These are phyloP conservation scores for Lecanoromycetidae sp. DNA, from an alignment of 2,329 filamentous ascomycete genomes.

Conservation along the genomic window DNA sequence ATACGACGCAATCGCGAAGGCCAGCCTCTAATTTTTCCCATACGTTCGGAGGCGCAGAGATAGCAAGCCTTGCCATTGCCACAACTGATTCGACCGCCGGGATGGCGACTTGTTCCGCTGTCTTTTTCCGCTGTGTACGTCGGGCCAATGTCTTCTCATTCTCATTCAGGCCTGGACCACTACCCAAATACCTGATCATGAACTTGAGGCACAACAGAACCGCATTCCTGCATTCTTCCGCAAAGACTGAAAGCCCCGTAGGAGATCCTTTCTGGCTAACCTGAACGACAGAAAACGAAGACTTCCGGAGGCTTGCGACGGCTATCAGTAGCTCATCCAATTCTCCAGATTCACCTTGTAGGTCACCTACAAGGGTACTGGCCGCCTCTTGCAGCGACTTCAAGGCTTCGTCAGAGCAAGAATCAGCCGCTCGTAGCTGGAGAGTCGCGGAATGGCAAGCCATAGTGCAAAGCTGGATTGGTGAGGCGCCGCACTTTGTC, in stretches of 20 bases:
- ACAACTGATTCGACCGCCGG: conserved; percentile 31
- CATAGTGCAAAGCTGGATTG: conserved; percentile 26
- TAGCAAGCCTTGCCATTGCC: conserved; percentile 29
- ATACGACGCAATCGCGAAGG: conserved; percentile 16
- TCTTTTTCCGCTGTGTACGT: conserved; percentile 24
- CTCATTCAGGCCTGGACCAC: conserved; percentile 22
- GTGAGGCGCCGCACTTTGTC: conserved; percentile 8
- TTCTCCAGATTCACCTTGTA: conserved; percentile 30
- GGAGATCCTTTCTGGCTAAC: neutral
- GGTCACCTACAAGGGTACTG: conserved; percentile 25
- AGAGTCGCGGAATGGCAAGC: conserved; percentile 30
- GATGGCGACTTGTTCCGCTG: conserved; percentile 28
- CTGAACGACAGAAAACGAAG: conserved; percentile 25
- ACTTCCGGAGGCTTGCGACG: conserved; percentile 32
- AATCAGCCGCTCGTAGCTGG: conserved; percentile 25
- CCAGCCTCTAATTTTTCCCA: conserved; percentile 24
- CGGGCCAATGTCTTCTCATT: conserved; percentile 24
- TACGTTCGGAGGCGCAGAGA: conserved; percentile 17
- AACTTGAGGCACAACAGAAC: conserved; percentile 27
- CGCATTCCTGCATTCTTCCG: neutral
- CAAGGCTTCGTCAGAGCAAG: conserved; percentile 17
- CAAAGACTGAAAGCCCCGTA: neutral
- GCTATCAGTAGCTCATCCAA: conserved; percentile 35
- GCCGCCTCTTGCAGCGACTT: conserved; percentile 27
- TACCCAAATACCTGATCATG: conserved; percentile 31